phyloP scores from a whole-genome alignment of 228 moss, liverwort and hornwort genomes.

The Sphagnum magellanicum region DNA sequence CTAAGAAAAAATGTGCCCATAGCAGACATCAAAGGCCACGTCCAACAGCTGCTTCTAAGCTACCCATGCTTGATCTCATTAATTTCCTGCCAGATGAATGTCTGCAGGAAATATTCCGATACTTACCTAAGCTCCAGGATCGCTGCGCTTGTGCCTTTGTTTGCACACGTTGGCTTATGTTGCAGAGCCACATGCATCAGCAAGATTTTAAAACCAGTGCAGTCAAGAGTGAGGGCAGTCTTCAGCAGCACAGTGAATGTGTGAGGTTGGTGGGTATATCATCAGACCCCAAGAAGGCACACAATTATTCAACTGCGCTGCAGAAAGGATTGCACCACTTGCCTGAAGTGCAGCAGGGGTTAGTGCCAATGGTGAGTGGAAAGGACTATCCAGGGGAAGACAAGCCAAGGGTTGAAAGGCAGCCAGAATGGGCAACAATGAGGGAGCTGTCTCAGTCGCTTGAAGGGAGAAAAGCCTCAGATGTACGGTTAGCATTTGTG shows the following conservation, averaged over 20 bases:
- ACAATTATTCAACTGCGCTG: not conserved
- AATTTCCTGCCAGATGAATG: conserved; percentile 66
- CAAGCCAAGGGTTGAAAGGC: conserved; percentile 40
- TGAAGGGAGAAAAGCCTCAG: conserved; percentile 62
- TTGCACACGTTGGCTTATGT: conserved; percentile 64
- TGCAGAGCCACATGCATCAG: conserved; percentile 53
- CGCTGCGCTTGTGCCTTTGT: conserved; percentile 60
- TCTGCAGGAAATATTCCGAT: conserved; percentile 61
- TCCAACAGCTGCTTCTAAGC: conserved; percentile 5
- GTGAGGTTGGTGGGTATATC: no score
- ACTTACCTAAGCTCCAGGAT: conserved; percentile 51
- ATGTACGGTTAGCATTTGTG: conserved; percentile 53
- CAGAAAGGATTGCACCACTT: conserved; percentile 12
- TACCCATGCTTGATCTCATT: conserved; percentile 28
- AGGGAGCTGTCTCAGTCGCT: conserved; percentile 61
- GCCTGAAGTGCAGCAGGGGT: conserved; percentile 14
- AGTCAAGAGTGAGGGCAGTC: no score
- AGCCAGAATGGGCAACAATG: conserved; percentile 53
- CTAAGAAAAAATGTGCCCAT: conserved; percentile 16
- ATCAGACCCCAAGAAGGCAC: no score
- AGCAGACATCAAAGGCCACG: conserved; percentile 6
- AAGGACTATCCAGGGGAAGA: conserved; percentile 2
- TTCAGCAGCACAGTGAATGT: no score
- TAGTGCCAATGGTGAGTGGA: conserved; percentile 11
- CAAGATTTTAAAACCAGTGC: conserved; percentile 18